Base-by-base conservation (phyloP, 2,329 filamentous ascomycete species). In the Aspergillus floridensis region DNA sequence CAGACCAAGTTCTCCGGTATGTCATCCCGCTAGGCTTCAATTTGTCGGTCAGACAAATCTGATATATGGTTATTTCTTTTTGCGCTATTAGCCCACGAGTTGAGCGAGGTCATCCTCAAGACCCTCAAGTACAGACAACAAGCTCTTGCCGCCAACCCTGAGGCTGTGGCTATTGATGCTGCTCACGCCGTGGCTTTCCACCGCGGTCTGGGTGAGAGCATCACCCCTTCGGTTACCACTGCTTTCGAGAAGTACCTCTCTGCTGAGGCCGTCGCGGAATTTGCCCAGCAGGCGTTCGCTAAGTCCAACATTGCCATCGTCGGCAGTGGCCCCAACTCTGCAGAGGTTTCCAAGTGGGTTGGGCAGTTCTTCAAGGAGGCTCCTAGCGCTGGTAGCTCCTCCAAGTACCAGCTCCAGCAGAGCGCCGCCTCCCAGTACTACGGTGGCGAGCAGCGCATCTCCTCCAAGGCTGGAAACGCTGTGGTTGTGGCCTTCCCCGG, bases 401-500 rank as follows among this genome's bases (percentile, higher is more conserved):
- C 79, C 68, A 78, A 80, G 72, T 79, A 82, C 70, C 77, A 83
- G 66, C 70, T 79, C 46, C 79, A 89, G 64, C 84, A 86, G 74
- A 80, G 81, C 63, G 78, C 86, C 66, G 82, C 89, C 65, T 85
- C 87, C 75, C 95, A 93, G 80, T 99, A 98, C 87, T 90, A 87
- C 73, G 95, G 95, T 77, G 96, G 95, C 74, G 92, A 99, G 84
- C 91, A 96, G 82, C 91, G 95, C 69, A 90, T 90, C 67, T 83
- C 90, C 65, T 90, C 92, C 77, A 83, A 82, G 61, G 82, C 83
- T 65, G 89, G 91, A 68, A 97, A 96, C 80, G 85, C 92, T 48
- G 76, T 96, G 69, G 90, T 96, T 67, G 86, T 99, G 73, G 95
- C 87, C 64, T 98, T 99, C 89, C 90, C 92, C 59, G 93, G 93